Base-by-base conservation (phyloP, 768 basidiomycete species). In the Lanmaoa rubissima region DNA sequence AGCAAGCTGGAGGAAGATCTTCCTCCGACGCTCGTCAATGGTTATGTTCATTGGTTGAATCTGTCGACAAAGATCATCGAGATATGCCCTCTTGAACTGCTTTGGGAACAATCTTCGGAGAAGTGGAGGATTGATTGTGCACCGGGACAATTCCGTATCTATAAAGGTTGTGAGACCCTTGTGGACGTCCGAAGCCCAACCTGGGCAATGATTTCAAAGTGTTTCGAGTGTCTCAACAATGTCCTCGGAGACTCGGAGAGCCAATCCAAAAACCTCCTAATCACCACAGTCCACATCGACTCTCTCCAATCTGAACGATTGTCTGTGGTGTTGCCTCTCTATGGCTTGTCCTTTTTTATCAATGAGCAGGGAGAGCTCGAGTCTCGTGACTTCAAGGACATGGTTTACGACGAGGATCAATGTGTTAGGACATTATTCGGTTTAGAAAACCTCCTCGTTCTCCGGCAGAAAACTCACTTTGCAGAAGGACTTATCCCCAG, bases 361-460 rank as follows among this genome's bases (percentile, higher is more conserved):
- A 70, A 71, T n/a, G 12, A 31, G 0, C 4, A 32, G 1, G 56
- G 58, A 26, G 55, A 65, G 9, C 60, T 81, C 7, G 71, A 79
- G 54, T 78, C 73, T 26, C 55, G 48, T 12, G 76, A 77, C 46
- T 65, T 76, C 45, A 69, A 68, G 6, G 65, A 65, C 19, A 78
- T 76, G 69, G 61, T 75, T 17, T 62, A 78, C 11, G 76, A 79
- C 39, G 11, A 51, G 5, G 41, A 66, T 35, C 80, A 80, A 54
- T 75, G 66, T 0, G 59, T 65, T 11, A 77, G 76, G 1, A 72
- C 78, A 1, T 65, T 82, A 61, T 65, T 77, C 41, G 81, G 81
- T 11, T 58, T 82, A 41, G 32, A 38, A 6, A 68, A 54, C 31
- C 72, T 65, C 43, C 73, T 77, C 43, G 67, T 80, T 8, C 13